Evolutionary conservation across 1,139 yeast genomes (phyloP), one percentile per base, ranked within the genome.

Genomic region (Wickerhamomyces sp.): DNA sequence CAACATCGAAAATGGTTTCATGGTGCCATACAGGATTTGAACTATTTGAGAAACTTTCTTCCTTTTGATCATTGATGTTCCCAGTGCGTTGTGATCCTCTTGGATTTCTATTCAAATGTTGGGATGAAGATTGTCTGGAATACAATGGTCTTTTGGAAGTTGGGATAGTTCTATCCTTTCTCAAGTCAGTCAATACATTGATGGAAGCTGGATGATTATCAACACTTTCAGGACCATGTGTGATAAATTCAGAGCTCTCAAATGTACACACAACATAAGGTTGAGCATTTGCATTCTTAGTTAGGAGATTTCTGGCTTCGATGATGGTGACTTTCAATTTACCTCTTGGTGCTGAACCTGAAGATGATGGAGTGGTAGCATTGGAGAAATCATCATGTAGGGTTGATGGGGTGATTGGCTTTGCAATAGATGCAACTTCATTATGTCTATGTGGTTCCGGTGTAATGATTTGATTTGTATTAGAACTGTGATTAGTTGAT

Each of bases 201-300:
- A 40, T 39, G 8, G 49, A 45, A 18, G 45, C 50, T 23, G 57
- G 55, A 37, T 52, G 58, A 48, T 71, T 75, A 34, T 76, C 81
- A 54, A 73, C 73, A 31, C 84, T 76, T 51, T 80, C 85, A 4
- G 94, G 90, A 14, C 93, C 91, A 52, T 81, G 81, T 29, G 95
- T 82, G 50, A 91, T 90, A 55, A 84, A 87, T 67, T 91, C 98
- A 1, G 95, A 84, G 51, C 94, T 84, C 62, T 90, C 96, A 68
- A 87, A 91, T 2, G 96, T 87, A 64, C 96, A 88, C 33, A 91
- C 96, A 27, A 88, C 96, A 63, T 91, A 91, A 3, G 96, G 96
- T 57, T 80, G 84, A 9, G 89, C 75, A 53, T 65, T 65, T 11
- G 75, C 69, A 4, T 78, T 67, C 45, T 72, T 70, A 30, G 82